These are phyloP conservation scores for Allantophomopsis lycopodina DNA, from an alignment of 2,329 filamentous ascomycete genomes.

Conservation along the genomic window DNA sequence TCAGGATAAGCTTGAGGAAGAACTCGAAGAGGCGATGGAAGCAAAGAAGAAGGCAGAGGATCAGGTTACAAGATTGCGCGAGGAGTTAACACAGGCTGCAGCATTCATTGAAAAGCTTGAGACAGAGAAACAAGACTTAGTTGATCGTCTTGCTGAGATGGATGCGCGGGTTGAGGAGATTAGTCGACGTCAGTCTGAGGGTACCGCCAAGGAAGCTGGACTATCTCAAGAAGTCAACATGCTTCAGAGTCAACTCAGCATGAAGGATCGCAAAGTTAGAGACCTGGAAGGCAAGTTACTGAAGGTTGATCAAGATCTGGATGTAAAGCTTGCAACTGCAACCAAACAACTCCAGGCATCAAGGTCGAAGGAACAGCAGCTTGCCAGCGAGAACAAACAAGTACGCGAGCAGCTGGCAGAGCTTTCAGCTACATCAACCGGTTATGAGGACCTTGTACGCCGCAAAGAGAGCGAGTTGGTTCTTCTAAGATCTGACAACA, in stretches of 20 bases:
- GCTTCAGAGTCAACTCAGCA: slow-evolving; percentile 74
- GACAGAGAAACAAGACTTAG: slow-evolving; percentile 67
- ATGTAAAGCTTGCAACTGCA: slow-evolving; percentile 66
- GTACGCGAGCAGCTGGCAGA: slow-evolving; percentile 77
- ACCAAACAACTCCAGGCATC: slow-evolving; percentile 68
- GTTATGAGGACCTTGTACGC: slow-evolving; percentile 86
- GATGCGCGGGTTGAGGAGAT: slow-evolving; percentile 60
- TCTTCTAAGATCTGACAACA: slow-evolving; percentile 72
- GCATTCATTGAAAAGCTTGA: slow-evolving; percentile 77
- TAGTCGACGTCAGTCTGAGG: slow-evolving; percentile 55
- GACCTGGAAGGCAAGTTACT: slow-evolving; percentile 78
- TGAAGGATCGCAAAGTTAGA: slow-evolving; percentile 82
- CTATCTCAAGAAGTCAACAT: slow-evolving; percentile 79
- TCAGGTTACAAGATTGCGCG: slow-evolving; percentile 64
- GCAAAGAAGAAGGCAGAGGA: slow-evolving; percentile 83
- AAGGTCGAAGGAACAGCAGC: slow-evolving; percentile 61
- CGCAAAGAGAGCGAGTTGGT: slow-evolving; percentile 89
- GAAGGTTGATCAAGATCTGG: slow-evolving; percentile 76
- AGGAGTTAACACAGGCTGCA: slow-evolving; percentile 84
- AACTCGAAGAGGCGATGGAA: slow-evolving; percentile 76
- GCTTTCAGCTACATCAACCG: slow-evolving; percentile 80
- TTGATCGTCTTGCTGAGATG: slow-evolving; percentile 51
- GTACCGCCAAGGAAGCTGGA: slow-evolving; percentile 61
- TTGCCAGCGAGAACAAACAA: slow-evolving; percentile 67
- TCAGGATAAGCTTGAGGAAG: slow-evolving; percentile 85